Percentiles rank a stretch among this genome's conserved stretches.
These are phyloP conservation scores for Botryotinia globosa DNA, from an alignment of 2,329 filamentous ascomycete genomes.

Conservation along the genomic window DNA sequence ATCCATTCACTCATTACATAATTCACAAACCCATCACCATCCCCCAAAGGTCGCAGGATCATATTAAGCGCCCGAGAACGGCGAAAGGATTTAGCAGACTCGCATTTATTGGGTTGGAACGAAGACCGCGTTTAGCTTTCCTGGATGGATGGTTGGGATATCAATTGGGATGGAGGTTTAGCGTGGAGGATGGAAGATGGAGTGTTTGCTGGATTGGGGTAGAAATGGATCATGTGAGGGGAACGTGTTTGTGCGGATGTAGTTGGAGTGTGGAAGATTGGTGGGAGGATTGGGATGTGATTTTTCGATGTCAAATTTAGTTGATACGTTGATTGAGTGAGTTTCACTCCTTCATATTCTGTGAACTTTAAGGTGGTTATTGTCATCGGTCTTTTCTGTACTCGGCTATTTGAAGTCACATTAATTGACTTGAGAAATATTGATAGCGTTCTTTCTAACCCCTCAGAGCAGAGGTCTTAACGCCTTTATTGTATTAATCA, in stretches of 20 bases:
- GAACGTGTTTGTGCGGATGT: too few species aligned
- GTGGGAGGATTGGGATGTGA: too few species aligned
- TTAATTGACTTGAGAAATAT: not conserved
- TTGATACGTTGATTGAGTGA: too few species aligned
- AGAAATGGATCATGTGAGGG: not conserved
- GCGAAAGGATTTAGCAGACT: not conserved
- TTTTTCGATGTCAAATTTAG: too few species aligned
- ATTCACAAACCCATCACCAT: too few species aligned
- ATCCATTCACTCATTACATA: not conserved
- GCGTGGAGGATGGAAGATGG: too few species aligned
- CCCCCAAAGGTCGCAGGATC: not conserved
- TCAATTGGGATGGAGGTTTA: too few species aligned
- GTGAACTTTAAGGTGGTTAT: not conserved
- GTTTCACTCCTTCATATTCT: too few species aligned
- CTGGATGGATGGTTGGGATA: not conserved
- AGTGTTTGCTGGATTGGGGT: too few species aligned
- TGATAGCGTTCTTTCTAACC: not conserved
- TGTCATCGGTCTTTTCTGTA: not conserved
- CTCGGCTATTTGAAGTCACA: too few species aligned
- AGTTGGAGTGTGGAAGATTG: too few species aligned
- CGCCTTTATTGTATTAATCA: conserved; percentile 40
- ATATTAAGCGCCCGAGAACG: not conserved
- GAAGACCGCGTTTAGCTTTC: not conserved
- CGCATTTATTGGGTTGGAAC: not conserved
- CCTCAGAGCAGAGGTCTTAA: conserved; percentile 31